Conservation (phyloP, 2,329 filamentous ascomycete genomes). For the Microthyrium microscopicum region DNA sequence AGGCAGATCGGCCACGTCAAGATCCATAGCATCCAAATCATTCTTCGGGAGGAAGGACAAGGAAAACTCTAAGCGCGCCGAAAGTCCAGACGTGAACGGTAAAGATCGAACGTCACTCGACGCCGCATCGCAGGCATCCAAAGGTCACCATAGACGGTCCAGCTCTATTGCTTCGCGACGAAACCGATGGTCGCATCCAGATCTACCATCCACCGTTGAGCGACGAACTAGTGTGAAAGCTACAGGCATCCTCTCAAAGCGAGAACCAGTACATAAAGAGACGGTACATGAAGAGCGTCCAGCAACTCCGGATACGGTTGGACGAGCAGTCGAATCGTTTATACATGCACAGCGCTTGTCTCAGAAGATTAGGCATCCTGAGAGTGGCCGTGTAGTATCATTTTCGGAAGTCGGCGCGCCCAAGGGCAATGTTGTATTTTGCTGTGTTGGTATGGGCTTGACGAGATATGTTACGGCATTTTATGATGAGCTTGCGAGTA, state of each 20-base stretch:
- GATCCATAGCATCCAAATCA: background rate
- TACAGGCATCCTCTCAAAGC: constrained; percentile 14
- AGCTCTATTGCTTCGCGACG: constrained; percentile 13
- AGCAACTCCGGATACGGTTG: constrained; percentile 68
- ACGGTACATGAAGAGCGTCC: constrained; percentile 32
- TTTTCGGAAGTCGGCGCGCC: constrained; percentile 95
- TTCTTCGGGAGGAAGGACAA: background rate
- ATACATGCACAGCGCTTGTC: constrained; percentile 69
- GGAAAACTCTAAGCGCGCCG: background rate
- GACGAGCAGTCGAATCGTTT: constrained; percentile 55
- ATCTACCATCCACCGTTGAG: constrained; percentile 22
- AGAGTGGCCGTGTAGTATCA: constrained; percentile 74
- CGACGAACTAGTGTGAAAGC: constrained; percentile 16
- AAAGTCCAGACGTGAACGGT: no score
- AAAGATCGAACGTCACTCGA: no score
- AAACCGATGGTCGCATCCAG: constrained; percentile 24
- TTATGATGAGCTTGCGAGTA: constrained; percentile 86
- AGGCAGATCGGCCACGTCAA: background rate
- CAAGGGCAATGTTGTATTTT: constrained; percentile 80
- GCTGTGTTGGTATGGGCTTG: constrained; percentile 93
- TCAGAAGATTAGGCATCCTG: constrained; percentile 73
- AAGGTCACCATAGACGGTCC: no score
- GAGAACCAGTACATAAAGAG: constrained; percentile 12
- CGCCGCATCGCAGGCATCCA: no score
- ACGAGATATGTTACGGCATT: constrained; percentile 94